phyloP scores from a whole-genome alignment of 2,329 filamentous ascomycete genomes.

The Lasiodiplodia citricola region DNA sequence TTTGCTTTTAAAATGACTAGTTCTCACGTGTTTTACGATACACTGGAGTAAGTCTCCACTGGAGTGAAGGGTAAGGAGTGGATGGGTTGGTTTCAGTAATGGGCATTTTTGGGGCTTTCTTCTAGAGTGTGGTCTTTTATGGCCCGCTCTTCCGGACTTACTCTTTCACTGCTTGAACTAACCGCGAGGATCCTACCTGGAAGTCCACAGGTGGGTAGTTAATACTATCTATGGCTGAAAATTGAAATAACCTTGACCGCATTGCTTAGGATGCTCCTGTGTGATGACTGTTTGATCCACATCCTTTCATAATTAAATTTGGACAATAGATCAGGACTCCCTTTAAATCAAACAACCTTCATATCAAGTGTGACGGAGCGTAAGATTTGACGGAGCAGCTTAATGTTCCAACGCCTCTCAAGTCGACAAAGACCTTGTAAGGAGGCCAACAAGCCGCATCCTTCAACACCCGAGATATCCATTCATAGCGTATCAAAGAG shows the following conservation, averaged over 20 bases:
- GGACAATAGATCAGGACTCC: too few relatives aligned
- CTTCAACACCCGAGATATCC: too few relatives aligned
- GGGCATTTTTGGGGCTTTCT: not conserved
- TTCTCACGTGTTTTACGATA: slow-evolving; percentile 19
- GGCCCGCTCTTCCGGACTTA: not conserved
- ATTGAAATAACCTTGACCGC: not conserved
- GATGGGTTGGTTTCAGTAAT: not conserved
- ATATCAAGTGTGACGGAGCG: too few relatives aligned
- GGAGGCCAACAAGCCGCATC: too few relatives aligned
- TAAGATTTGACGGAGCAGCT: too few relatives aligned
- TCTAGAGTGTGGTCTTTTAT: not conserved
- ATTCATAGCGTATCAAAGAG: too few relatives aligned
- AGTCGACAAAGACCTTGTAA: too few relatives aligned
- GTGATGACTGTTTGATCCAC: not conserved
- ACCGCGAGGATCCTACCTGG: slow-evolving; percentile 5
- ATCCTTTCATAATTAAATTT: too few relatives aligned
- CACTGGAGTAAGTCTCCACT: slow-evolving; percentile 4
- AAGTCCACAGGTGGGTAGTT: slow-evolving; percentile 17
- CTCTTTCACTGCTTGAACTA: slow-evolving; percentile 1
- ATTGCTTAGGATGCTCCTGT: not conserved
- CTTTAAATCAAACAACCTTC: too few relatives aligned
- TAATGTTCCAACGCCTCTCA: too few relatives aligned
- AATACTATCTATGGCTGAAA: not conserved
- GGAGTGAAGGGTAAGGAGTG: slow-evolving; percentile 14
- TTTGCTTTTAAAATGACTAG: slow-evolving; percentile 7